phyloP scores from a whole-genome alignment of 2,329 filamentous ascomycete genomes.

The Pestalotiopsis sp. region DNA sequence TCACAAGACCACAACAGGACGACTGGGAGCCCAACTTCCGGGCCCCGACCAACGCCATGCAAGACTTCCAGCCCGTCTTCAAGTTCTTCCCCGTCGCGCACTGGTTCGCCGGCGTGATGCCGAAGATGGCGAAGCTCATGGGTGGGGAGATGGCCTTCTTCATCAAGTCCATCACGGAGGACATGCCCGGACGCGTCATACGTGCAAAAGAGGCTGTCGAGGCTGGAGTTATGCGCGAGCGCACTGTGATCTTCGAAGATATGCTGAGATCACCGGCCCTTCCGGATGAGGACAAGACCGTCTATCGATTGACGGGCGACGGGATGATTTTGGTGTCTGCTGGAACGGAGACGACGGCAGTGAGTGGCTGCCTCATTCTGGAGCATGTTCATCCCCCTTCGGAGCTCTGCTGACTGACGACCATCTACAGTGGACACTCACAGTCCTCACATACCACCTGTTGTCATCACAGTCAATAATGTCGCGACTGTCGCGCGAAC shows the following conservation, averaged over 20 bases:
- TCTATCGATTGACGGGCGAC: slow-evolving; percentile 38
- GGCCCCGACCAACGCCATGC: too few relatives aligned
- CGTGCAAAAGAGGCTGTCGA: neutral
- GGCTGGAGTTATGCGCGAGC: neutral
- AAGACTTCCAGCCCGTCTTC: slow-evolving; percentile 15
- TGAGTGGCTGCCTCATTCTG: too few relatives aligned
- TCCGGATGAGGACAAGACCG: slow-evolving; percentile 36
- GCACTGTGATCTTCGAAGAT: slow-evolving; percentile 31
- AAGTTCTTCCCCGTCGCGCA: slow-evolving; percentile 22
- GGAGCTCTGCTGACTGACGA: neutral
- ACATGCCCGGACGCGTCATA: slow-evolving; percentile 10
- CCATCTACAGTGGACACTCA: neutral
- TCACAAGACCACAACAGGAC: too few relatives aligned
- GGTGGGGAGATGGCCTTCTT: slow-evolving; percentile 19
- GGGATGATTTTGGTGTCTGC: slow-evolving; percentile 41
- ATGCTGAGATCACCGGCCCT: slow-evolving; percentile 32
- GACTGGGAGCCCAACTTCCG: too few relatives aligned
- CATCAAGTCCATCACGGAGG: slow-evolving; percentile 16
- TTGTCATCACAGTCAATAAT: slow-evolving; percentile 33
- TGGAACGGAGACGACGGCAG: slow-evolving; percentile 42
- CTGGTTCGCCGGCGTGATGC: slow-evolving; percentile 21
- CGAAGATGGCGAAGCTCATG: slow-evolving; percentile 23
- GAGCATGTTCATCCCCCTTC: too few relatives aligned
- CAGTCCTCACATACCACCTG: slow-evolving; percentile 20
- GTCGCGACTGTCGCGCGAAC: slow-evolving; percentile 34